These are phyloP conservation scores for Termitomyces heimii DNA, from an alignment of 768 basidiomycete species.

Conservation along the genomic window DNA sequence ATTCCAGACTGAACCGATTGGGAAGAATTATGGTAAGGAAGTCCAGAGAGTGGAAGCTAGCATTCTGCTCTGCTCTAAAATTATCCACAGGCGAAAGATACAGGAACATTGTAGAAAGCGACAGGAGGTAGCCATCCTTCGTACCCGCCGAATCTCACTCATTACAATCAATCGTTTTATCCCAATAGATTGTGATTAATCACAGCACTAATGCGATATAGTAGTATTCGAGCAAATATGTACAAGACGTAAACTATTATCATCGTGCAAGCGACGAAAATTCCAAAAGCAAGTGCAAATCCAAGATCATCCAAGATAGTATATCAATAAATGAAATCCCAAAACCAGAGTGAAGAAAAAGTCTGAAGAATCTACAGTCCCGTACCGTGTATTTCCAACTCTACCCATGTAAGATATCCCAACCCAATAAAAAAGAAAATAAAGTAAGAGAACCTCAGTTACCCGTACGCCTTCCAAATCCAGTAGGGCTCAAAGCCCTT, in stretches of 20 bases:
- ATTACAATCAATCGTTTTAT: not conserved
- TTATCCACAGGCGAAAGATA: too few species aligned
- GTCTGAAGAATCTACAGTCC: not conserved
- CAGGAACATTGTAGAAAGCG: too few species aligned
- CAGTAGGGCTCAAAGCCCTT: conserved; percentile 18
- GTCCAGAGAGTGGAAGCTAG: too few species aligned
- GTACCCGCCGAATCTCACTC: too few species aligned
- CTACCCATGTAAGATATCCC: not conserved
- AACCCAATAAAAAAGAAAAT: not conserved
- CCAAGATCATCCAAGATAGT: not conserved
- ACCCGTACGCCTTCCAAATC: conserved; percentile 13
- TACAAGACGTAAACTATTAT: not conserved
- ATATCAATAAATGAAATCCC: not conserved
- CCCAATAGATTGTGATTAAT: not conserved
- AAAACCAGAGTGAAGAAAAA: not conserved
- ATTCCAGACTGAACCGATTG: too few species aligned
- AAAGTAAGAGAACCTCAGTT: not conserved
- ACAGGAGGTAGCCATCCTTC: too few species aligned
- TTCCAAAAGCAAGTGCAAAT: not conserved
- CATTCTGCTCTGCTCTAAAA: too few species aligned
- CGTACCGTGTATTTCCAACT: not conserved
- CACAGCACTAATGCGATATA: not conserved
- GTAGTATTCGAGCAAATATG: not conserved
- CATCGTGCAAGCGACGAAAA: not conserved
- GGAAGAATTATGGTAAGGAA: too few species aligned